phyloP scores from a whole-genome alignment of 1,139 yeast genomes.

The Nakaseomyces uthaithaninus region DNA sequence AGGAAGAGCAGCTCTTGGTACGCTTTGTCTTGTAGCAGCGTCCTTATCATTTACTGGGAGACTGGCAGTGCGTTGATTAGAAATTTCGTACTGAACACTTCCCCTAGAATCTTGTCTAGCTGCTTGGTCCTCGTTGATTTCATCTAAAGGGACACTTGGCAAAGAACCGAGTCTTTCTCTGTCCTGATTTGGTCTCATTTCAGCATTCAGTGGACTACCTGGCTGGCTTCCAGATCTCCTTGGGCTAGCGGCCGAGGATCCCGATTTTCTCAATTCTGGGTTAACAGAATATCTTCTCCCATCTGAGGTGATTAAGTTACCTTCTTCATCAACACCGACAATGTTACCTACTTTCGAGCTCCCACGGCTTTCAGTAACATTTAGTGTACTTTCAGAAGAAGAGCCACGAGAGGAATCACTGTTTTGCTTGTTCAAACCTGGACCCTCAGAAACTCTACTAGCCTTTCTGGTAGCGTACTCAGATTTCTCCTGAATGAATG shows the following conservation, averaged over 20 bases:
- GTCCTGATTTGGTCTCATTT: not conserved
- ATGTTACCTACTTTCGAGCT: slow-evolving; percentile 6
- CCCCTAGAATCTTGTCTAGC: not conserved
- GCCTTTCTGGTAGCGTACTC: slow-evolving; percentile 2
- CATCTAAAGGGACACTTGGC: not conserved
- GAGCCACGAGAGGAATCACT: slow-evolving; percentile 5
- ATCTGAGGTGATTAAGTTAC: slow-evolving; percentile 22
- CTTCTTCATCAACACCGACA: slow-evolving; percentile 22
- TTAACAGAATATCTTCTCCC: slow-evolving; percentile 5
- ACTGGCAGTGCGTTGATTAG: slow-evolving; percentile 4
- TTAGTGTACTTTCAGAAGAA: slow-evolving; percentile 1
- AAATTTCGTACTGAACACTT: slow-evolving; percentile 1
- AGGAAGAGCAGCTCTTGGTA: slow-evolving; percentile 2
- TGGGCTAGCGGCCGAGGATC: slow-evolving; percentile 2
- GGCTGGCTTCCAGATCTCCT: slow-evolving; percentile 2
- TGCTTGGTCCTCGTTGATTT: not conserved
- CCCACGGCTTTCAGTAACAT: not conserved
- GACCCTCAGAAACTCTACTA: not conserved
- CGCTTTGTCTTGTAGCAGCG: not conserved
- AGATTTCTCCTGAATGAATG: slow-evolving; percentile 8
- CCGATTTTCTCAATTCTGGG: slow-evolving; percentile 1
- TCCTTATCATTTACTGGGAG: slow-evolving; percentile 7
- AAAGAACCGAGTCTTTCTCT: slow-evolving; percentile 1
- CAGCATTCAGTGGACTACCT: slow-evolving; percentile 4
- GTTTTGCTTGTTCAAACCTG: not conserved